Base-by-base conservation (phyloP, 306 rosid genomes). In the Crotalaria pallida region DNA sequence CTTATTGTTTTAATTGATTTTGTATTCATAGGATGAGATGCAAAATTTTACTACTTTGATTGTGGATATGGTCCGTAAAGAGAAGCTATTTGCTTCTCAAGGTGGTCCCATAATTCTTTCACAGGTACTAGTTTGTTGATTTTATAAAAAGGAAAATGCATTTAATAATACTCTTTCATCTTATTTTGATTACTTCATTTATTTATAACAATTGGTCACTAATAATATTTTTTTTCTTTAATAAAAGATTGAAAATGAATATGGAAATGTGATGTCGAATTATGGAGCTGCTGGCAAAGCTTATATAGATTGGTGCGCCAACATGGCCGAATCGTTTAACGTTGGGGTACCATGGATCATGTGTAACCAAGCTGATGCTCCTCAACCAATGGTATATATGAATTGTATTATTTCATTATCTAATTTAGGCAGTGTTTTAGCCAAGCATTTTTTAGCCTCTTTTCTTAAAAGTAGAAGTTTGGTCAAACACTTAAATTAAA, bases 311-410 rank as follows among this genome's bases (percentile, higher is more conserved):
- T 86, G 88, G 86, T 79, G 83, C 7, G 80, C 91, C 1, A 56
- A 52, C 10, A 76, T 84, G 77, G 91, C 85, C 0, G 80, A 81
- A 0, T 84, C 91, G 0, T 66, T 49, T 0, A 5, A 86, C 10
- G 18, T 81, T 31, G 88, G 88, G 2, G 83, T 86, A 43, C 86
- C 91, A 49, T 86, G 91, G 91, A 81, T 84, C 13, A 84, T 87
- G 85, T 84, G 92, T 40, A 85, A 87, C 19, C 82, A 87, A 21
- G 3, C 1, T 0, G 80, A 84, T 36, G 86, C 88, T 33, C 86
- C 88, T 3, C 69, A 71, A 7, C 81, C 86, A 5, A 81, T 77
- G 75, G 88, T 80, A 84, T 0, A 34, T 22, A 11, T 50, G n/a
- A 1, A 17, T 45, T 6, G 1, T 50, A 6, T 31, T 33, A 44